Base-by-base conservation (phyloP, 176 grass and related monocot genomes). In the Eragrostis nindensis region DNA sequence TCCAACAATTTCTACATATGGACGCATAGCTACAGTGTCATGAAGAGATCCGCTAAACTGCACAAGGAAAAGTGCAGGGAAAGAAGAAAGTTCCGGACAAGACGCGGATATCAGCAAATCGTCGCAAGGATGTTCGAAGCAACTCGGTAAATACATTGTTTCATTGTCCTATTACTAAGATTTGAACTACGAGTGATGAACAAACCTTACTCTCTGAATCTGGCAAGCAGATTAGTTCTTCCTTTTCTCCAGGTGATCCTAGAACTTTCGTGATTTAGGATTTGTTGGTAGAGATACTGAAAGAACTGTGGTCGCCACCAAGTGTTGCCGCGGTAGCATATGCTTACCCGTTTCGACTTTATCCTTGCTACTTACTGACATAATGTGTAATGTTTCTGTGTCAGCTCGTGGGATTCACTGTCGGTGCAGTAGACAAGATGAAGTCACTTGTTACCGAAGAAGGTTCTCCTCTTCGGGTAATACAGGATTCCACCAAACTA, bases 1-100 rank as follows among this genome's bases (percentile, higher is more conserved):
- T 92, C 15, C 86, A 83, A 22, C n/a, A 71, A 71, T 59, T 78
- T 92, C 59, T 89, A 76, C 63, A 86, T 92, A 53, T 92, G 90
- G 86, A 86, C 90, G 4, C 79, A 84, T 54, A 89, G 77, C 38
- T 92, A 89, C 61, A 83, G 83, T 87, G 42, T 89, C 22, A 85
- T 92, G 36, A 82, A 73, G 65, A 92, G 59, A 69, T 89, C 86
- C 21, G 74, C 77, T 84, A 24, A 45, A 1, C 27, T 86, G 3
- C 80, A 88, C 64, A 76, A 77, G 8, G 52, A 44, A 47, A 65
- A 52, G 5, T 17, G 32, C 32, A 36, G n/a, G n/a, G n/a, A n/a
- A 36, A 49, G 27, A 80, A 21, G 38, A 72, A 64, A 6, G 80
- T 65, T 80, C 67, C 0, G 62, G 59, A 71, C 42, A 85, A 74